These are phyloP conservation scores for Myotisia sp. DNA, from an alignment of 2,329 filamentous ascomycete genomes.

Conservation along the genomic window DNA sequence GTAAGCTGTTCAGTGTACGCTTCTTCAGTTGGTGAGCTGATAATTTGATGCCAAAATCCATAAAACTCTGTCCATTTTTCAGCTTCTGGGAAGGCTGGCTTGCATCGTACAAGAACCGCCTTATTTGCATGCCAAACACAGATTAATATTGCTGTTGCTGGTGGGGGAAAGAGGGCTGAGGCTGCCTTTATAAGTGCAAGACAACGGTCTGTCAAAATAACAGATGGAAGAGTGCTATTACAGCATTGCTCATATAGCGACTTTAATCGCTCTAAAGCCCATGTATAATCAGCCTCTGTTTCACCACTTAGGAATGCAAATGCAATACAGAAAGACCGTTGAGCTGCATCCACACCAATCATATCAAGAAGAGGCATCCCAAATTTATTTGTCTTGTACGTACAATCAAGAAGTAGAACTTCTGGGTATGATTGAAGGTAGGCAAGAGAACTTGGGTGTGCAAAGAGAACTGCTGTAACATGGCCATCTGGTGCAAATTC, in stretches of 20 bases:
- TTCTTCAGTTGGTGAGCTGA: conserved; percentile 1
- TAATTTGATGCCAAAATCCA: conserved; percentile 1
- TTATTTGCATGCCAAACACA: conserved; percentile 1
- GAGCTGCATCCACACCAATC: not conserved
- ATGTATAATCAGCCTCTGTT: not conserved
- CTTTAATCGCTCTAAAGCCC: not conserved
- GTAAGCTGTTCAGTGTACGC: not conserved
- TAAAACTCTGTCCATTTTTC: not conserved
- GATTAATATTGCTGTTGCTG: conserved; percentile 1
- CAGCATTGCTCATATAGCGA: not conserved
- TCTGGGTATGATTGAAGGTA: not conserved
- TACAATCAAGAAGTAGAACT: conserved; percentile 1
- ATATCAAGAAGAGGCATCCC: conserved; percentile 1
- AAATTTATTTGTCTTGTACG: conserved; percentile 2
- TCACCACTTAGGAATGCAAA: conserved; percentile 1
- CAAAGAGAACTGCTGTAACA: conserved; percentile 1
- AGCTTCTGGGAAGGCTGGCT: not conserved
- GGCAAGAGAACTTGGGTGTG: not conserved
- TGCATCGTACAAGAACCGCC: not conserved
- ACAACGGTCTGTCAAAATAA: conserved; percentile 1
- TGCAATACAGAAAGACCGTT: not conserved
- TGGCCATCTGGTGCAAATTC: not conserved
- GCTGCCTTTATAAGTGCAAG: conserved; percentile 1
- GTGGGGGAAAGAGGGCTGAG: not conserved
- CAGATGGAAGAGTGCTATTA: conserved; percentile 1